Base-by-base conservation (phyloP, 2,329 filamentous ascomycete genomes). In the Podosphaera leucotricha region DNA sequence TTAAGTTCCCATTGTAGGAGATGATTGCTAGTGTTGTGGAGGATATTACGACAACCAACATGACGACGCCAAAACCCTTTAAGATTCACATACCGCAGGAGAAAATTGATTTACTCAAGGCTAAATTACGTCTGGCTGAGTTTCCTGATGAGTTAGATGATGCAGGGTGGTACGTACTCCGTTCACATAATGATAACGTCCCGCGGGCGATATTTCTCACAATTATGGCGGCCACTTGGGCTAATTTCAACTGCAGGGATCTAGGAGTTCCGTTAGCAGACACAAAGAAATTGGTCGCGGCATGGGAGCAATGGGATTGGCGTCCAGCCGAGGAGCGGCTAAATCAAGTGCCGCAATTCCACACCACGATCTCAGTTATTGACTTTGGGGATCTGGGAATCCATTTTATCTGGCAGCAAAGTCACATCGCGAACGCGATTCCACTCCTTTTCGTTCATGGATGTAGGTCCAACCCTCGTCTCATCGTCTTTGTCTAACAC, bases 221-320 rank as follows among this genome's bases (percentile, higher is more conserved):
- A 11, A 28, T 28, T 28, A 11, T 28, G 24, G 6, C 6, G 24
- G 6, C 6, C 24, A 33, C 28, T n/a, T n/a, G 15, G 15, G 10
- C 15, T 13, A 13, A 11, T n/a, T 6, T 6, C 11, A 6, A 28
- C 24, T 6, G 11, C 28, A 33, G 28, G 28, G 62, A 68, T 15
- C 69, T 75, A 50, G 77, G 77, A 15, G 64, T 69, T 10, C 75
- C 75, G 0, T 57, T 78, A 0, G 58, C 61, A 1, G 73, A 78
- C 45, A 59, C 80, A 46, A 72, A 73, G 52, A 64, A 72, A 8
- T 62, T 81, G 19, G 62, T 66, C 1, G 57, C 62, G 4, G 62
- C 70, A 50, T 81, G 75, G 76, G 61, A 64, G 33, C 60, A 67
- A 3, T 74, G 68, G 53, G 68, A 79, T 55, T 82, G 76, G 76